phyloP scores from a whole-genome alignment of 768 basidiomycete species.

The Panaeolus cyanescens region DNA sequence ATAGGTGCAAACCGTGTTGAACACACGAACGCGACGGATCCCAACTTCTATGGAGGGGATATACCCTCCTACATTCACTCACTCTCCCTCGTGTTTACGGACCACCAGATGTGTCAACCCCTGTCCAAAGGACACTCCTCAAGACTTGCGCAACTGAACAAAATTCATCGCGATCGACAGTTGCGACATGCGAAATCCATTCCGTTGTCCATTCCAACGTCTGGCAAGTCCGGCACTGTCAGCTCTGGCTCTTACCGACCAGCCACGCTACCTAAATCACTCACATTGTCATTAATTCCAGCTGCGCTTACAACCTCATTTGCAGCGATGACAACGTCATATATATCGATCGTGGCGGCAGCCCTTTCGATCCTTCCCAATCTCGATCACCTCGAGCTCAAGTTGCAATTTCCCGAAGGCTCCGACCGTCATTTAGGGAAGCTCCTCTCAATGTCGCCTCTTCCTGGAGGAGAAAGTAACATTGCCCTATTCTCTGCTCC shows the following conservation, averaged over 20 bases:
- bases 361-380: not conserved
- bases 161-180: constrained; percentile 2
- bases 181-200: not conserved
- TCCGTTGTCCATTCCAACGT: not conserved
- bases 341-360: not conserved
- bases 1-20: not conserved
- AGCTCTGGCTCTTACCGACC: not conserved
- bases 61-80: not conserved
- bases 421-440: not conserved
- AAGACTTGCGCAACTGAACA: not conserved
- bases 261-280: not conserved
- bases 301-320: not conserved
- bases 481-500: not conserved
- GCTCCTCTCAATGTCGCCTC: not conserved
- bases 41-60: not conserved
- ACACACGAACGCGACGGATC: not conserved
- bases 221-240: not conserved
- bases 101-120: not conserved
- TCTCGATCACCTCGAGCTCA: not conserved
- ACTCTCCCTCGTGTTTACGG: constrained; percentile 1
- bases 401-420: not conserved
- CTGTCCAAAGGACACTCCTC: not conserved
- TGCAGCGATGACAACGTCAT: not conserved
- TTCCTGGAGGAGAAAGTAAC: not conserved
- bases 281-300: not conserved